phyloP scores from a whole-genome alignment of 805 yeast species.

The Suhomyces canberraensis region DNA sequence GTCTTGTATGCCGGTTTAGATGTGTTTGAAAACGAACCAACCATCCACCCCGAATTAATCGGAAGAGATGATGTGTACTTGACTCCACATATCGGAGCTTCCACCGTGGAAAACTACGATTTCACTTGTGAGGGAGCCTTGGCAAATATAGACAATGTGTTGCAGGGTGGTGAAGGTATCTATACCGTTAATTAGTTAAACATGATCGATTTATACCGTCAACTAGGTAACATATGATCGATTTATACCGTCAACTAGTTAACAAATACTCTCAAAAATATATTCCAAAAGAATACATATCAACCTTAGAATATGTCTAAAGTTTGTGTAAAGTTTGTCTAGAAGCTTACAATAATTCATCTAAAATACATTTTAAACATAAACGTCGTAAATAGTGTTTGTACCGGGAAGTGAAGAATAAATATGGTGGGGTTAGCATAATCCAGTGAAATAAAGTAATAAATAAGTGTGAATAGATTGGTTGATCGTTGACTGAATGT shows the following conservation, averaged over 20 bases:
- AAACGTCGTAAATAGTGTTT: constrained; percentile 8
- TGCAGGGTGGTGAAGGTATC: constrained; percentile 39
- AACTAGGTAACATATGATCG: too few relatives aligned
- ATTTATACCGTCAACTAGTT: too few relatives aligned
- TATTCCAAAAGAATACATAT: too few relatives aligned
- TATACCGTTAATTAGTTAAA: constrained; percentile 10
- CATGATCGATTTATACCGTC: too few relatives aligned
- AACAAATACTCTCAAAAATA: too few relatives aligned
- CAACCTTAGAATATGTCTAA: too few relatives aligned
- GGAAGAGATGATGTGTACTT: constrained; percentile 60
- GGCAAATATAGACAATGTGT: constrained; percentile 48
- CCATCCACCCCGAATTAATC: constrained; percentile 46
- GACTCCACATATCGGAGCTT: constrained; percentile 72
- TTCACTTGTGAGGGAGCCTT: constrained; percentile 52
- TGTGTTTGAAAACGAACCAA: constrained; percentile 66
- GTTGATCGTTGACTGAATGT: too few relatives aligned
- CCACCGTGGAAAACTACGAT: constrained; percentile 55
- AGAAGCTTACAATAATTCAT: background rate
- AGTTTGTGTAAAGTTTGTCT: too few relatives aligned
- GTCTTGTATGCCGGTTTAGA: constrained; percentile 69
- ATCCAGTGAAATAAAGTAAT: background rate
- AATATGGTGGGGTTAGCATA: constrained; percentile 1
- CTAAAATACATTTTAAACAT: constrained; percentile 3
- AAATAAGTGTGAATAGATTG: too few relatives aligned
- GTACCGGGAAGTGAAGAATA: constrained; percentile 5